A percentile compares a stretch with the other conserved stretches of the same genome.
Conservation (phyloP, 441 rosid genomes). For the Erodium trifolium region DNA sequence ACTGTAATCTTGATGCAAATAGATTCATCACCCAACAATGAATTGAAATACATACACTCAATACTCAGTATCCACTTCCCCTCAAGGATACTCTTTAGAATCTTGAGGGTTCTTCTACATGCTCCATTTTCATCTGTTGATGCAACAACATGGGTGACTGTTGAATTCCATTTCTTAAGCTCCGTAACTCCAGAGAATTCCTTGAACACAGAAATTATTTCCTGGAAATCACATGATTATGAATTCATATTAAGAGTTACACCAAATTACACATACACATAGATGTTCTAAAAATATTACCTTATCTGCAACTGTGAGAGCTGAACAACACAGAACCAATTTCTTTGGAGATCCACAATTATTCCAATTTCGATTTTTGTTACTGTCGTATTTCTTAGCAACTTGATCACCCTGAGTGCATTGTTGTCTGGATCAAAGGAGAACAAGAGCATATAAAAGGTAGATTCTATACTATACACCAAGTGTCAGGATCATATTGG, state of each 20-base stretch:
- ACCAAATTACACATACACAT: background rate
- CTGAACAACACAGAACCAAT: constrained; percentile 72
- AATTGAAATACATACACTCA: constrained; percentile 49
- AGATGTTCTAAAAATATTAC: constrained; percentile 25
- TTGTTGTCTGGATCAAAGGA: constrained; percentile 32
- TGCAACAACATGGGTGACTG: constrained; percentile 74
- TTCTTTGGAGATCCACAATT: constrained; percentile 27
- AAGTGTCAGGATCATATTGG: background rate
- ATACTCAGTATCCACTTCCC: constrained; percentile 84
- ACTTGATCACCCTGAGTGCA: constrained; percentile 26
- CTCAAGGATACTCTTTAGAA: constrained; percentile 77
- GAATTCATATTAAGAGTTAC: background rate
- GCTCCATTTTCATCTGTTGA: constrained; percentile 77
- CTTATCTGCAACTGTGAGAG: constrained; percentile 57
- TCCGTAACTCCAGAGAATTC: constrained; percentile 41
- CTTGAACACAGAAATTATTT: constrained; percentile 44
- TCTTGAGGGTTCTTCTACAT: constrained; percentile 79
- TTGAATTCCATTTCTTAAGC: constrained; percentile 53
- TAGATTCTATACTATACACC: background rate
- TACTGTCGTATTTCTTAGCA: constrained; percentile 20
- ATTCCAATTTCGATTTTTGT: constrained; percentile 25
- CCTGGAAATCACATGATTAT: constrained; percentile 39
- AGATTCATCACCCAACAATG: background rate
- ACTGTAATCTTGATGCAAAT: background rate
- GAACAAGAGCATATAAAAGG: constrained; percentile 7